Base-by-base conservation (phyloP, 129 eudicot genomes). In the Smallanthus sonchifolius region DNA sequence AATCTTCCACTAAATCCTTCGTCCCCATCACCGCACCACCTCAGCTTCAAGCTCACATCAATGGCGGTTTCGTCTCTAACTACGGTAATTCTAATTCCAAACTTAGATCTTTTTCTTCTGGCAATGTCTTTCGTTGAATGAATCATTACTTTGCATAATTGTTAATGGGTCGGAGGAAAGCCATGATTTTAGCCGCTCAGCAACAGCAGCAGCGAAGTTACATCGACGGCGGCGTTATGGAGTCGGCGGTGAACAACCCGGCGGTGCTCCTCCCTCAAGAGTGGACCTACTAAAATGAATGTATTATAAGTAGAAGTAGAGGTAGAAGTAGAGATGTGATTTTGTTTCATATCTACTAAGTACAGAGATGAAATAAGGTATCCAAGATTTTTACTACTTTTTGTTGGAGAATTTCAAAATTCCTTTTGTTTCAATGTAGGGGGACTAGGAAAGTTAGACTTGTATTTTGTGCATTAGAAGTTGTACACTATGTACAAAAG, bases 241-340 rank as follows among this genome's bases (percentile, higher is more conserved):
- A 82, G 57, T 72, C 72, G 35, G 36, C 60, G 47, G 30, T 72
- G 81, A 67, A 65, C 54, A 74, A 73, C 59, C 83, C 83, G 0
- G 91, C 84, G 13, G 19, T 79, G 42, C 70, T 76, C 38, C 91
- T 86, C 9, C 97, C 97, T 17, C 88, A 79, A 65, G 97, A 91
- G 16, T 91, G 97, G 97, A 91, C 91, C 49, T 91, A 87, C 52
- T 90, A 61, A 86, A 55, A 56, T 56, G 36, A 56, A 8, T 56
- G 63, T 56, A n/a, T 6, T 51, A 51, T 51, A 51, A 51, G 57
- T 35, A 67, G n/a, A 51, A 51, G 57, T 35, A 44, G 10, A 44
- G 10, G 14, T 32, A 69, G 47, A 48, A 19, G 28, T 54, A 42
- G 65, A 11, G 47, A 64, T 17, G 49, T 62, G 65, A 59, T 17